A percentile compares a stretch with the other conserved stretches of the same genome.
Evolutionary conservation across 345 rosid species (phyloP).

Genomic region (Citrus sinensis): DNA sequence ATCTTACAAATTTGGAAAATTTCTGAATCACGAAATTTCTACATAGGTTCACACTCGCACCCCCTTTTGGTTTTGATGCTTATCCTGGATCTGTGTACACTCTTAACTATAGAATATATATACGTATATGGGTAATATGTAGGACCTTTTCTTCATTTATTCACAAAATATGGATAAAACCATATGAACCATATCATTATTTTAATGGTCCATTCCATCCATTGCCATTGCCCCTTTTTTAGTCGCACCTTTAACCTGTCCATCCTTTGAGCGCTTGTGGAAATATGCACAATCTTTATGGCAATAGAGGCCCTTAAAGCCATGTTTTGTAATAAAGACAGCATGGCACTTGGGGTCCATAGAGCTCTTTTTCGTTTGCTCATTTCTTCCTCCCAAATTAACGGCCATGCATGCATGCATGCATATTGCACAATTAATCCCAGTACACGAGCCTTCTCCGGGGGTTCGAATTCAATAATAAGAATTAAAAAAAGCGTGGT

Average conservation of each 20-base stretch:
- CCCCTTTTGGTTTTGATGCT: background rate
- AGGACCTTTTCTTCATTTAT: background rate
- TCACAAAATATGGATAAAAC: background rate
- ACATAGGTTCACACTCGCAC: background rate
- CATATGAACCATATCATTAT: background rate
- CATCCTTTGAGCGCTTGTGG: background rate
- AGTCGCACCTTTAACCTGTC: background rate
- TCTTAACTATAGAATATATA: background rate
- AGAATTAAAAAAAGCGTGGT: background rate
- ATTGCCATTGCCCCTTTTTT: background rate
- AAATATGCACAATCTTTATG: background rate
- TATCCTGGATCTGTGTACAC: background rate
- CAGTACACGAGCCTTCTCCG: background rate
- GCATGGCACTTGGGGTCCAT: slow-evolving; percentile 5
- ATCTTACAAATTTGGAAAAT: background rate
- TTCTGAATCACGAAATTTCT: background rate
- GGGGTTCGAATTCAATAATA: background rate
- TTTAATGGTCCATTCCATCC: background rate
- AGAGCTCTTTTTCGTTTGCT: background rate
- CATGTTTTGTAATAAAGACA: background rate
- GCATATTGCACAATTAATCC: too few relatives aligned
- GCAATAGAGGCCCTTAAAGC: background rate
- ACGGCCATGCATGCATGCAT: background rate
- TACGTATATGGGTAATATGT: too few relatives aligned
- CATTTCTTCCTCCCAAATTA: background rate